These are phyloP conservation scores for Hymenoscyphus fructigenus DNA, from an alignment of 2,329 filamentous ascomycete genomes.

Conservation along the genomic window DNA sequence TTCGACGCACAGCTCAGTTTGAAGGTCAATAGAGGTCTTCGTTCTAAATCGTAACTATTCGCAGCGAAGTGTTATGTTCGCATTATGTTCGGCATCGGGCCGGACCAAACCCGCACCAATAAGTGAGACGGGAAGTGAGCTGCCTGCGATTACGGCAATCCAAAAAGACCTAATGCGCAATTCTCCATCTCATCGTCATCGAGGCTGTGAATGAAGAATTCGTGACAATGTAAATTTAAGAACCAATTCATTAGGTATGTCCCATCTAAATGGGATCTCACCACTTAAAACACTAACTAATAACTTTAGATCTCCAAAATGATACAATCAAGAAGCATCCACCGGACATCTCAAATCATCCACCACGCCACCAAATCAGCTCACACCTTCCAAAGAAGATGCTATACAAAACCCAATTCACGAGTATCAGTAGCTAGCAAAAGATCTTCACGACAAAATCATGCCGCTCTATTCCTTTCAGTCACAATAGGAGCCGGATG, in stretches of 20 bases:
- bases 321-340: slow-evolving; percentile 23
- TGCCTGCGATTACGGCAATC: not conserved
- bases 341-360: slow-evolving; percentile 18
- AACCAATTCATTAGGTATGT: not conserved
- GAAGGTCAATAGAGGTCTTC: not conserved
- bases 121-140: too few species aligned
- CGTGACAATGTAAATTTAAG: not conserved
- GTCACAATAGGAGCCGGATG: slow-evolving; percentile 26
- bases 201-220: slow-evolving; percentile 21
- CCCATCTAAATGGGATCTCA: not conserved
- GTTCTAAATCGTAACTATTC: not conserved
- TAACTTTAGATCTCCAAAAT: slow-evolving; percentile 18
- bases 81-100: not conserved
- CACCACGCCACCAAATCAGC: slow-evolving; percentile 20
- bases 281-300: not conserved
- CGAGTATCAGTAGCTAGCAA: slow-evolving; percentile 21
- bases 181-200: slow-evolving; percentile 18
- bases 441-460: slow-evolving; percentile 11
- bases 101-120: not conserved
- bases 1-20: not conserved
- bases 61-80: too few species aligned
- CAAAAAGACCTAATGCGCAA: not conserved
- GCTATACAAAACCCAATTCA: slow-evolving; percentile 21
- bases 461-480: slow-evolving; percentile 25
- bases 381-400: slow-evolving; percentile 24